Evolutionary conservation across 768 basidiomycete species (phyloP), one percentile per base, ranked within the genome.

Genomic region (Kwoniella pini): DNA sequence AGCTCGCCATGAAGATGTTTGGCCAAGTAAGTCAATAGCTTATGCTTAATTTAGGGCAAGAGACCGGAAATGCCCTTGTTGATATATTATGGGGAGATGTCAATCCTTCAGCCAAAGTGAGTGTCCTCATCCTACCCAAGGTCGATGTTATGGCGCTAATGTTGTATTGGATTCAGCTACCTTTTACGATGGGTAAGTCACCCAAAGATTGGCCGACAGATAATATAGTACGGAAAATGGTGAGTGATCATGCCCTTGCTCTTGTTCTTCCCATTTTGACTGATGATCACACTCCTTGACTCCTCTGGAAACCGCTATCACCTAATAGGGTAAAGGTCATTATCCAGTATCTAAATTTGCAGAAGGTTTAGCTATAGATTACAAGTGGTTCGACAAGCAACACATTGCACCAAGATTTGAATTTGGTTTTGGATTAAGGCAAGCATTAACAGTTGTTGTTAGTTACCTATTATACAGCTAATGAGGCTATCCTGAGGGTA

Each of bases 381-480:
- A 79, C 60, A 72, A 77, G 54, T 79, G 75, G 74, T 80, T 79
- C 52, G 77, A 80, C 46, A 63, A 69, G 54, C 67, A 68, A 28
- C 46, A 69, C 45, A 77, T 79, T 54, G 56, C 59, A 30, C 79
- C 77, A 28, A 62, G 75, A 31, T 78, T 62, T 48, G 77, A 77
- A 58, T 80, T 80, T 60, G 79, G 79, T 9, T 77, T 68, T 57
- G 79, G 79, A 40, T 59, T 79, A 11, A 75, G 73, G 73, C 68
- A 26, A 55, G 64, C 33, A 7, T 36, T 53, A 31, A 12, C n/a
- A 10, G 42, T 30, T 17, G 19, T 10, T 53, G 15, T 24, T 17
- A 45, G 17, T 13, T 13, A 26, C 13, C 22, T 12, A 30, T 43
- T 6, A 15, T n/a, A 40, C 27, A 22, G 27, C 15, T 30, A 6